Conservation (phyloP, 1,284 basidiomycete species). For the Fomitopsis schrenkii region DNA sequence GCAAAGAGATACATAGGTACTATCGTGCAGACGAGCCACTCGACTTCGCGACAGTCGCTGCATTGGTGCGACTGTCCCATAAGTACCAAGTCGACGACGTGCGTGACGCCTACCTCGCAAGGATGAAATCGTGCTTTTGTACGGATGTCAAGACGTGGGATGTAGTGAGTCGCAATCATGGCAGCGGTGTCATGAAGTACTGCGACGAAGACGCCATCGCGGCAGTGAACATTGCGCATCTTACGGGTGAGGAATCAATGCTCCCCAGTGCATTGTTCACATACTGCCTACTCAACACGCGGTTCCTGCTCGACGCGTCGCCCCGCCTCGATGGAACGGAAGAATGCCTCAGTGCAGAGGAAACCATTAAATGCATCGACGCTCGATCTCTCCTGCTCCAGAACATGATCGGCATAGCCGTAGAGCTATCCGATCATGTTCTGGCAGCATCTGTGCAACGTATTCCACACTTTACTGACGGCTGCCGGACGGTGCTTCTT, state of each 20-base stretch:
- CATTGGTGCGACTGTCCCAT: not conserved
- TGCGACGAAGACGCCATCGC: not conserved
- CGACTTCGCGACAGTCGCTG: not conserved
- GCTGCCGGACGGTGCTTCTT: not conserved
- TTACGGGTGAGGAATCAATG: not conserved
- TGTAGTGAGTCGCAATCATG: not conserved
- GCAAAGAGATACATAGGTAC: not conserved
- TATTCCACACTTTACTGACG: not conserved
- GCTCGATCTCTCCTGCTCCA: not conserved
- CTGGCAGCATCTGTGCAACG: not conserved
- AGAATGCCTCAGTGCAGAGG: not conserved
- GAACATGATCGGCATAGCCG: not conserved
- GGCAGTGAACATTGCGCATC: not conserved
- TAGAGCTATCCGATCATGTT: not conserved
- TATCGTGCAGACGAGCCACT: not conserved
- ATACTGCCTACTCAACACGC: not conserved
- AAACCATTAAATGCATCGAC: not conserved
- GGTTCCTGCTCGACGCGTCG: not conserved
- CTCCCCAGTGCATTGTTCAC: not conserved
- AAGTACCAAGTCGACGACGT: not conserved
- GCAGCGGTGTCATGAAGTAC: not conserved
- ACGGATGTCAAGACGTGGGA: not conserved
- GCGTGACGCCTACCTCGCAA: not conserved
- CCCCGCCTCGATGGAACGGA: not conserved
- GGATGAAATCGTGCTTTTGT: not conserved